phyloP scores from a whole-genome alignment of 2,329 filamentous ascomycete species.

The Emmonsiellopsis sp. region DNA sequence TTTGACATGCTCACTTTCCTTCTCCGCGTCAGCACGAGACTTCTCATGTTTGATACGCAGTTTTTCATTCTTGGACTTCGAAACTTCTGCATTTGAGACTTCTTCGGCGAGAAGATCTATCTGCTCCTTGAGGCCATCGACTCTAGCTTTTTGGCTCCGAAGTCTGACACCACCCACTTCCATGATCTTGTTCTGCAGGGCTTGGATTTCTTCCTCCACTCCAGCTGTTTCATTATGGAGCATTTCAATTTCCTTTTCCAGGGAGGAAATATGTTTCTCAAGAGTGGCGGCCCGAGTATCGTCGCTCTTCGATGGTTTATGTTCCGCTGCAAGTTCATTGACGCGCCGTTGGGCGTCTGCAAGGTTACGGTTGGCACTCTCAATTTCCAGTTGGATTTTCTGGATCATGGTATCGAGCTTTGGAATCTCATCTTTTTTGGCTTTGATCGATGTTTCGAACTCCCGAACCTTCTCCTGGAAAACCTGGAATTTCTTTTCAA shows the following conservation, averaged over 20 bases:
- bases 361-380: conserved; percentile 76
- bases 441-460: conserved; percentile 62
- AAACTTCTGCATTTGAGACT: conserved; percentile 76
- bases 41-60: conserved; percentile 79
- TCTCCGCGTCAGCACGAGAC: conserved; percentile 65
- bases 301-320: conserved; percentile 71
- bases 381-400: conserved; percentile 79
- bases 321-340: conserved; percentile 71
- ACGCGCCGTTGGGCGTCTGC: conserved; percentile 75
- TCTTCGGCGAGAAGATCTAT: conserved; percentile 72
- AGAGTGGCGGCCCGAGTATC: conserved; percentile 62
- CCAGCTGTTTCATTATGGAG: conserved; percentile 78
- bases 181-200: conserved; percentile 95
- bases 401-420: conserved; percentile 82
- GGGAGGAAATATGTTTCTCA: conserved; percentile 65
- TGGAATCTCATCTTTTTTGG: conserved; percentile 69
- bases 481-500: conserved; percentile 72
- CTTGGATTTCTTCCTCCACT: conserved; percentile 86
- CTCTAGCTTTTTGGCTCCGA: conserved; percentile 78
- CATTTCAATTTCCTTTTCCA: conserved; percentile 69
- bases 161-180: conserved; percentile 91
- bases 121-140: conserved; percentile 80
- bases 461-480: conserved; percentile 79
- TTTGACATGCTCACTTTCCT: conserved; percentile 64
- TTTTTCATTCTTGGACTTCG: conserved; percentile 89